These are phyloP conservation scores for Penicillium roqueforti DNA, from an alignment of 495 filamentous ascomycete species.

Conservation along the genomic window DNA sequence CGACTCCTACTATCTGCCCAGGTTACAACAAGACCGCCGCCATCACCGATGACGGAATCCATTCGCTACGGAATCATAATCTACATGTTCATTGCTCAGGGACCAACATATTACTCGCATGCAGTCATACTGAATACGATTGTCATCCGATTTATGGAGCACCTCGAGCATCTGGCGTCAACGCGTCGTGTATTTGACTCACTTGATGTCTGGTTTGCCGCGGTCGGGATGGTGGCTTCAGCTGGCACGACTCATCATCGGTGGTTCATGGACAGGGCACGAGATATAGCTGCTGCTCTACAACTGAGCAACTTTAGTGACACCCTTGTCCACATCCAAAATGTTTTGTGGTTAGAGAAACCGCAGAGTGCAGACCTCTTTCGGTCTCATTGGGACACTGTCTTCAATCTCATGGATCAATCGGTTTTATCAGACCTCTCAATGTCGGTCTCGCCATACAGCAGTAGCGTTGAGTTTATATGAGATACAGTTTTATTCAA, in stretches of 20 bases:
- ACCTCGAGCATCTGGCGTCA: constrained; percentile 24
- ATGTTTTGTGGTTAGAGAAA: constrained; percentile 35
- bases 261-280: constrained; percentile 29
- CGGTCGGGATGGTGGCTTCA: constrained; percentile 39
- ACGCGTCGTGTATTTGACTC: constrained; percentile 11
- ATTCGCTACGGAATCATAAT: constrained; percentile 43
- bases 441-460: not conserved
- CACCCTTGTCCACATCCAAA: constrained; percentile 21
- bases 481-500: not conserved
- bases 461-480: not conserved
- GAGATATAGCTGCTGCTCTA: constrained; percentile 11
- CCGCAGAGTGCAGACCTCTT: constrained; percentile 21
- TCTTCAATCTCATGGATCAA: constrained; percentile 5
- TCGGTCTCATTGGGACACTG: constrained; percentile 26
- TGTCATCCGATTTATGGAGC: constrained; percentile 23
- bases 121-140: constrained; percentile 33
- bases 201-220: constrained; percentile 36
- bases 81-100: constrained; percentile 50
- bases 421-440: not conserved
- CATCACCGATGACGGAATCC: constrained; percentile 35
- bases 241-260: constrained; percentile 23
- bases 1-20: constrained; percentile 36
- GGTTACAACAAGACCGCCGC: not conserved
- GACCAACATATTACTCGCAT: constrained; percentile 50
- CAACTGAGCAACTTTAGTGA: constrained; percentile 24